Evolutionary conservation across 1,139 yeast species (phyloP).

Genomic region (Geotrichum citri-aurantii): DNA sequence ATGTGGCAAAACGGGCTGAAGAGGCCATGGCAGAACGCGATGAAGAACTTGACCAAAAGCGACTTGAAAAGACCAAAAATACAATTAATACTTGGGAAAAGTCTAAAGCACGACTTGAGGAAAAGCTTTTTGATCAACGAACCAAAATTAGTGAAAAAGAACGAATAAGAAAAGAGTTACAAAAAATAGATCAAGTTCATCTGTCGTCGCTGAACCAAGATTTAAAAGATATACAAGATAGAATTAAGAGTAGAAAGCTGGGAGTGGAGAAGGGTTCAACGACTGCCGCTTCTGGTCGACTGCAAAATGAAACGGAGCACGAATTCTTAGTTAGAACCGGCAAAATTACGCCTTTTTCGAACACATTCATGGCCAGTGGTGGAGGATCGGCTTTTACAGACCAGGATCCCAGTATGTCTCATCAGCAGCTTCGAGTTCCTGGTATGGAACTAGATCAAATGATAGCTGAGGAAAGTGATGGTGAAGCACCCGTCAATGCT

Average conservation of each 20-base stretch:
- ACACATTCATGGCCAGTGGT: slow-evolving; percentile 42
- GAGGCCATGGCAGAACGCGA: slow-evolving; percentile 55
- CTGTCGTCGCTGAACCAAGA: slow-evolving; percentile 52
- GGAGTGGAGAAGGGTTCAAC: slow-evolving; percentile 14
- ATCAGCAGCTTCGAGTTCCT: slow-evolving; percentile 43
- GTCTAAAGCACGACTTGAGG: slow-evolving; percentile 45
- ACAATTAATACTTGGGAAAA: slow-evolving; percentile 37
- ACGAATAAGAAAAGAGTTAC: slow-evolving; percentile 50
- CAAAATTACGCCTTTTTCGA: slow-evolving; percentile 89
- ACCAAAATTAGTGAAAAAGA: slow-evolving; percentile 65
- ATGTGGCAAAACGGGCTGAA: slow-evolving; percentile 64
- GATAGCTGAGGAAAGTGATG: slow-evolving; percentile 22
- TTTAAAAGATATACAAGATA: slow-evolving; percentile 54
- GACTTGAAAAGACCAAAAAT: slow-evolving; percentile 60
- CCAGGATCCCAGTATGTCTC: slow-evolving; percentile 30
- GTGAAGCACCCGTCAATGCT: slow-evolving; percentile 15
- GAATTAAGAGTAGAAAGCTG: slow-evolving; percentile 41
- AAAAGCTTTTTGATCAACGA: slow-evolving; percentile 46
- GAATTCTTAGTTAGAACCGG: slow-evolving; percentile 86
- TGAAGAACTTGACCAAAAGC: slow-evolving; percentile 63
- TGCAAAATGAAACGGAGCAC: slow-evolving; percentile 67
- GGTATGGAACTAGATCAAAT: slow-evolving; percentile 36
- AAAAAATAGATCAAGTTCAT: slow-evolving; percentile 48
- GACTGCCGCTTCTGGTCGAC: slow-evolving; percentile 31
- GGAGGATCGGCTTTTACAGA: slow-evolving; percentile 3